Evolutionary conservation across 495 filamentous ascomycete genomes (phyloP).

Genomic region (Annulohypoxylon maeteangense): DNA sequence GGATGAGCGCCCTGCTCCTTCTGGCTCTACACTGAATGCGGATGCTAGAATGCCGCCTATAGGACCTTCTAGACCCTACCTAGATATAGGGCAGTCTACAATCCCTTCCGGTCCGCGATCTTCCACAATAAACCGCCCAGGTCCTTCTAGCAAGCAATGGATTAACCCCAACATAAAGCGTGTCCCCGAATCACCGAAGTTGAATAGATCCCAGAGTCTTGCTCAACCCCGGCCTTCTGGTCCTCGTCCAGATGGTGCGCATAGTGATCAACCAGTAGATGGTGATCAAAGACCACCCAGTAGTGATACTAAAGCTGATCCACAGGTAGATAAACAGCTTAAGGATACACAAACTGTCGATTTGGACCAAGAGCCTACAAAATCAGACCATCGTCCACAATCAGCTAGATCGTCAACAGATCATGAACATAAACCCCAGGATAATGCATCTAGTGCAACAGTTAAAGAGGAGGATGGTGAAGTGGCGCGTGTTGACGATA

Average conservation of each 20-base stretch:
- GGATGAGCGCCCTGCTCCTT: conserved; percentile 57
- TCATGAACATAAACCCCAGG: conserved; percentile 45
- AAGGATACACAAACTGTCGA: conserved; percentile 50
- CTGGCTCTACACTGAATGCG: conserved; percentile 42
- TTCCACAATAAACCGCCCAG: conserved; percentile 50
- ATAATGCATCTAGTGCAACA: conserved; percentile 13
- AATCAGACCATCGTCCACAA: conserved; percentile 50
- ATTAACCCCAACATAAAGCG: conserved; percentile 64
- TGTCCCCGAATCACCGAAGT: conserved; percentile 57
- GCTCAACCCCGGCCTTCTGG: conserved; percentile 55
- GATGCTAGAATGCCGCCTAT: conserved; percentile 55
- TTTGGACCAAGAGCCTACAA: conserved; percentile 48
- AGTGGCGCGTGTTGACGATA: conserved; percentile 7
- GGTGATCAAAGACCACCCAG: conserved; percentile 56
- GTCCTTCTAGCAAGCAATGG: conserved; percentile 69
- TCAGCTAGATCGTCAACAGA: conserved; percentile 54
- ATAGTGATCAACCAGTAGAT: conserved; percentile 56
- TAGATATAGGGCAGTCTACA: conserved; percentile 64
- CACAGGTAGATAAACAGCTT: conserved; percentile 48
- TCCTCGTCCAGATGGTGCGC: conserved; percentile 50
- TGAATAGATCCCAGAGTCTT: conserved; percentile 55
- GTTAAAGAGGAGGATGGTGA: conserved; percentile 23
- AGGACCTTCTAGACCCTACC: conserved; percentile 60
- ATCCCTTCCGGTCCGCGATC: conserved; percentile 68
- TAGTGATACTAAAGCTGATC: conserved; percentile 57